Evolutionary conservation across 2,329 filamentous ascomycete species (phyloP), one percentile per base, ranked within the genome.

Genomic region (Juglanconis sp.): DNA sequence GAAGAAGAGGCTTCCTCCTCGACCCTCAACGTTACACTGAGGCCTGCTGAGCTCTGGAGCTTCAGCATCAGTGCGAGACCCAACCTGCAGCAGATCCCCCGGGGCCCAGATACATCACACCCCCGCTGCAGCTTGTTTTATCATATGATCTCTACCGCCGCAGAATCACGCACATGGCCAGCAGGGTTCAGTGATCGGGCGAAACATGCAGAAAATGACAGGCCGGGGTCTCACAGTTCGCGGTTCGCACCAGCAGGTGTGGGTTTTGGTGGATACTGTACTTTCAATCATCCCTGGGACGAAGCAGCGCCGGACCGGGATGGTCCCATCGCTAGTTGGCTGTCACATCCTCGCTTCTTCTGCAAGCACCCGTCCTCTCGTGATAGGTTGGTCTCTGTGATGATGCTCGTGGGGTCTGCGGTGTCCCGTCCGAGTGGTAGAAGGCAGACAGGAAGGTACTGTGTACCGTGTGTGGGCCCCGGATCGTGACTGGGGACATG

Each of bases 141-240:
- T 54, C 56, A 59, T 59, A 53, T 57, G 55, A 51, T 34, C 31
- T 50, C 44, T 49, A 42, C 32, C 57, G 61, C 61, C 61, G 61
- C 61, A 61, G 61, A 61, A 57, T 61, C 48, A 58, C 61, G 61
- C 61, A 63, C 61, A 63, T 61, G 61, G 57, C 61, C 50, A 38
- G 54, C 61, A 63, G 58, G 61, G 61, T 63, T 63, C 54, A 52
- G 49, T 51, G 57, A 57, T 61, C 54, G 58, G 48, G 53, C 53
- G 56, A 58, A 57, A 60, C 57, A 60, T 60, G 57, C 57, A 63
- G 61, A 63, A 63, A 63, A 63, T 63, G 61, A 60, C 61, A 63
- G 61, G 57, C 61, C 61, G 61, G 61, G 61, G 58, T 63, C 40
- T 50, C 60, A 53, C 24, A 24, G 52, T 54, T 56, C 54, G 56